These are phyloP conservation scores for Trichoderma koningiopsis DNA, from an alignment of 2,329 filamentous ascomycete genomes.

Conservation along the genomic window DNA sequence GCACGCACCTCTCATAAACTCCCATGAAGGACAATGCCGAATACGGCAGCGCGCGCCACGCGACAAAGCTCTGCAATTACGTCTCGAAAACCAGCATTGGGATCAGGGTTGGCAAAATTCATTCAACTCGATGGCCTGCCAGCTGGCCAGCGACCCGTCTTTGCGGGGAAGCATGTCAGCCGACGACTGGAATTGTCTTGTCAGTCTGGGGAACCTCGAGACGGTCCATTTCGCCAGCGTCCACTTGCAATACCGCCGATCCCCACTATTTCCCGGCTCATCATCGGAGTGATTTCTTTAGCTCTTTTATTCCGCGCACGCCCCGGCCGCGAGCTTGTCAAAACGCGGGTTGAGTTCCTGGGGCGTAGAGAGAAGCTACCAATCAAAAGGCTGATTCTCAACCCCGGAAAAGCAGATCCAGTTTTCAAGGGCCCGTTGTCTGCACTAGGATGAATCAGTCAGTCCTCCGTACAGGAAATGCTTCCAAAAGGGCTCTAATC, in stretches of 20 bases:
- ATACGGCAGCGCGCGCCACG: background rate
- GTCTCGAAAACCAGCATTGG: slow-evolving; percentile 13
- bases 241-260: slow-evolving; percentile 9
- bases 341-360: background rate
- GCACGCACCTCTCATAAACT: background rate
- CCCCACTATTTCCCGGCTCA: slow-evolving; percentile 21
- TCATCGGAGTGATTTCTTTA: slow-evolving; percentile 22
- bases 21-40: background rate
- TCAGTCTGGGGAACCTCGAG: slow-evolving; percentile 23
- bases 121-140: background rate
- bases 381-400: slow-evolving; percentile 1
- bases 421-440: slow-evolving; percentile 20
- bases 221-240: slow-evolving; percentile 15
- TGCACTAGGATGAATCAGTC: slow-evolving; percentile 18
- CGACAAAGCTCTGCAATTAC: slow-evolving; percentile 15
- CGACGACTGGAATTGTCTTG: slow-evolving; percentile 17
- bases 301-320: slow-evolving; percentile 17
- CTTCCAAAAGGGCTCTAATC: slow-evolving; percentile 7
- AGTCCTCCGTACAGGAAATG: slow-evolving; percentile 11
- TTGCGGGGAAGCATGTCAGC: slow-evolving; percentile 26
- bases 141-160: slow-evolving; percentile 12
- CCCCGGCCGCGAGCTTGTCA: background rate
- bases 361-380: slow-evolving; percentile 4
- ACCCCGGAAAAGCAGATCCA: slow-evolving; percentile 24
- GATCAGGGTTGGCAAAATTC: slow-evolving; percentile 4